Percentiles rank a stretch among this genome's conserved stretches.
These are phyloP conservation scores for Hymenoscyphus linearis DNA, from an alignment of 2,329 filamentous ascomycete genomes.

Conservation along the genomic window DNA sequence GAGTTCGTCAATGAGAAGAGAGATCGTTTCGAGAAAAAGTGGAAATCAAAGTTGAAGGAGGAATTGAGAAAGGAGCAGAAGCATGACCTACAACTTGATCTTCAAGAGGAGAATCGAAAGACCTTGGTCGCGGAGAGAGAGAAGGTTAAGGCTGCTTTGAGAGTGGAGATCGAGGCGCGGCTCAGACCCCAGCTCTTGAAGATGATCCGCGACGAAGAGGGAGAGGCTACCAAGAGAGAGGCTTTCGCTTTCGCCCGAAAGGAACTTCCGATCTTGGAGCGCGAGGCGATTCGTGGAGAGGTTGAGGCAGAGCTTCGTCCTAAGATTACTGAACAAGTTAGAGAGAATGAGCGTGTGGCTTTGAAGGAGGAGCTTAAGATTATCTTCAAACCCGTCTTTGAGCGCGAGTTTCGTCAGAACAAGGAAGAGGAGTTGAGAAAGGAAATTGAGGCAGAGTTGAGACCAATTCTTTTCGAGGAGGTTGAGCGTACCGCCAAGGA, in stretches of 20 bases:
- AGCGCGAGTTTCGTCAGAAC: neutral
- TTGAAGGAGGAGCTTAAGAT: neutral
- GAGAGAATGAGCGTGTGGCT: neutral
- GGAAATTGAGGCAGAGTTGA: neutral
- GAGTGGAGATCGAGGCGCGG: neutral
- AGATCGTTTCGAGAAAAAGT: neutral
- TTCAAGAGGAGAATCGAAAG: conserved; percentile 1
- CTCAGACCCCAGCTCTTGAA: neutral
- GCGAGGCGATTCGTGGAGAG: neutral
- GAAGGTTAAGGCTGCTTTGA: neutral
- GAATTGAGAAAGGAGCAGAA: neutral
- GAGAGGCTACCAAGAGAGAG: neutral
- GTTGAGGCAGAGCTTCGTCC: neutral
- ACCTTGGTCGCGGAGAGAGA: neutral
- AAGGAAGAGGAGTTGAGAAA: neutral
- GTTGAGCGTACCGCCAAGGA: neutral
- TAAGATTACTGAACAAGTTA: neutral
- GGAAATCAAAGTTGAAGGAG: neutral
- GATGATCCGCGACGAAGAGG: neutral
- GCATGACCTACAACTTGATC: neutral
- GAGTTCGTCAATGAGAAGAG: neutral
- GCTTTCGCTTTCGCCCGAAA: neutral
- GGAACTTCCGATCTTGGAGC: neutral
- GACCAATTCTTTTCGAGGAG: neutral
- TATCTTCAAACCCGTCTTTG: neutral